These are phyloP conservation scores for Saccharata proteae DNA, from an alignment of 2,329 filamentous ascomycete genomes.

Conservation along the genomic window DNA sequence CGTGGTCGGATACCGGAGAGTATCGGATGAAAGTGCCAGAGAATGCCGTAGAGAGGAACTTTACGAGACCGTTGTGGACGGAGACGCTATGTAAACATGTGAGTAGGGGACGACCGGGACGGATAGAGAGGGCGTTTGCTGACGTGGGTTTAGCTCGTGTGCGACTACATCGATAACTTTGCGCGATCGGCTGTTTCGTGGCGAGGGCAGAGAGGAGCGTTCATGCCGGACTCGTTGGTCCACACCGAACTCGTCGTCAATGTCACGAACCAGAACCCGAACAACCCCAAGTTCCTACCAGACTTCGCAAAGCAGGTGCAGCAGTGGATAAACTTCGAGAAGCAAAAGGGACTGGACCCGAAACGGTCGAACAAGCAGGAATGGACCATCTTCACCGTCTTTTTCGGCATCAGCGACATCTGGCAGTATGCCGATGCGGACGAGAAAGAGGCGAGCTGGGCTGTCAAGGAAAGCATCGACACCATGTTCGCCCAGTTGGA, in stretches of 20 bases:
- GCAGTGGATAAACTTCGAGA: slow-evolving; percentile 20
- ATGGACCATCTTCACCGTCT: slow-evolving; percentile 24
- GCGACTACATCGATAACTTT: slow-evolving; percentile 25
- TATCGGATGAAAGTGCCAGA: slow-evolving; percentile 22
- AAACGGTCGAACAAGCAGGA: slow-evolving; percentile 14
- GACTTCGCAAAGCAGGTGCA: slow-evolving; percentile 27
- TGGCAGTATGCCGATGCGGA: slow-evolving; percentile 20
- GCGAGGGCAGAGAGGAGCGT: slow-evolving; percentile 6
- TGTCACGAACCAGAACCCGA: slow-evolving; percentile 13
- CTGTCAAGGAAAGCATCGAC: slow-evolving; percentile 21
- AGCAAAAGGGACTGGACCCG: slow-evolving; percentile 15
- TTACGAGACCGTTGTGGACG: slow-evolving; percentile 22
- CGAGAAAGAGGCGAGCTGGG: slow-evolving; percentile 16
- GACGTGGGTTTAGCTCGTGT: slow-evolving; percentile 19
- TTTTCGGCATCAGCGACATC: slow-evolving; percentile 26
- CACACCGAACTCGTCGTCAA: slow-evolving; percentile 20
- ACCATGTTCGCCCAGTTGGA: slow-evolving; percentile 23
- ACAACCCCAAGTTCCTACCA: slow-evolving; percentile 12
- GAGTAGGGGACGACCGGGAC: slow-evolving; percentile 4
- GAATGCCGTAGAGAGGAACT: slow-evolving; percentile 16
- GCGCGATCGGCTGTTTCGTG: slow-evolving; percentile 20
- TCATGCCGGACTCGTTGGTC: slow-evolving; percentile 20
- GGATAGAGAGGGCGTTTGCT: slow-evolving; percentile 9
- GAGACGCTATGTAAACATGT: slow-evolving; percentile 26
- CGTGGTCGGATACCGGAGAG: slow-evolving; percentile 26